Evolutionary conservation across 345 rosid genomes (phyloP).

Genomic region (Dovyalis caffra): DNA sequence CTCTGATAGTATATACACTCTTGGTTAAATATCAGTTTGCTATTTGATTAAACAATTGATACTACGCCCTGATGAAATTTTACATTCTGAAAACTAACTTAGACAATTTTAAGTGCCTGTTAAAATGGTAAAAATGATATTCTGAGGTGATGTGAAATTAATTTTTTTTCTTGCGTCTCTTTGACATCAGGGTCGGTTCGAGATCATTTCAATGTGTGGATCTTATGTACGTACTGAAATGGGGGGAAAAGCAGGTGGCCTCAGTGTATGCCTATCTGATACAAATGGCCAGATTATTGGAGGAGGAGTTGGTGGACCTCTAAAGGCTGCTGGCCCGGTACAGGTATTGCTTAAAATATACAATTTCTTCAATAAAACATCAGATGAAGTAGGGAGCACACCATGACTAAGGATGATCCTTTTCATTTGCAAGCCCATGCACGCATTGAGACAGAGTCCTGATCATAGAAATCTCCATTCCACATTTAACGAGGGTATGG

Average conservation of each 20-base stretch:
- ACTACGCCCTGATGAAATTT: not conserved
- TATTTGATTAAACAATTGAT: not conserved
- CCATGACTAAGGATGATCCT: not conserved
- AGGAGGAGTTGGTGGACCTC: conserved; percentile 87
- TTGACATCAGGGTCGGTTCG: conserved; percentile 70
- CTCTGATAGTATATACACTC: not conserved
- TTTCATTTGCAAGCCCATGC: not conserved
- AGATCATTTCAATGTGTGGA: conserved; percentile 80
- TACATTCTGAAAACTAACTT: not conserved
- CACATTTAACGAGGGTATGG: not conserved
- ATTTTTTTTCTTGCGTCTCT: not conserved
- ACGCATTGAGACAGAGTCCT: not conserved
- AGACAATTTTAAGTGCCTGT: not conserved
- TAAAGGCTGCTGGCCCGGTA: conserved; percentile 87
- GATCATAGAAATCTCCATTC: not conserved
- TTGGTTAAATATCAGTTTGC: not conserved
- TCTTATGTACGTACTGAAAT: conserved; percentile 68
- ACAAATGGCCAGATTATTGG: conserved; percentile 80
- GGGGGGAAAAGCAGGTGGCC: conserved; percentile 84
- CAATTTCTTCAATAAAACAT: not conserved
- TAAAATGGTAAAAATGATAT: not conserved
- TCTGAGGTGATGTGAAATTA: not conserved
- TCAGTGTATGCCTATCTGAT: conserved; percentile 73
- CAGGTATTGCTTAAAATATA: conserved; percentile 48
- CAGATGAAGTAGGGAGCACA: not conserved